Evolutionary conservation across 352 stramenopile species (phyloP).

Genomic region (Phytophthora cactorum): DNA sequence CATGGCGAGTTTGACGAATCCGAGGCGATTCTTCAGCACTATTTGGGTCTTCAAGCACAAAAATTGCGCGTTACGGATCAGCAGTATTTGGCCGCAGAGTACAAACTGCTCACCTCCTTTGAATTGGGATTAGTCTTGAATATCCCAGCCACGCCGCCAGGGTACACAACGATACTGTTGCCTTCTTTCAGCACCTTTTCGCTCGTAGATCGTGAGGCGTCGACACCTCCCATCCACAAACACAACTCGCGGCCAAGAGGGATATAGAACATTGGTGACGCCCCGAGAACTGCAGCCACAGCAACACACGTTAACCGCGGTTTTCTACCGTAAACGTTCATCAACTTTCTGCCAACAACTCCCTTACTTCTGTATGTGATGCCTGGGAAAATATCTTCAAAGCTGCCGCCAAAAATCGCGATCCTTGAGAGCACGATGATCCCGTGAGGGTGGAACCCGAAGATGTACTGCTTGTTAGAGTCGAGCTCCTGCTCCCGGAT

Average conservation of each 20-base stretch:
- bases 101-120: slow-evolving; percentile 38
- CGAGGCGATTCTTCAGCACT: slow-evolving; percentile 49
- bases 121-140: slow-evolving; percentile 53
- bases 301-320: not conserved
- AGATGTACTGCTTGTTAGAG: slow-evolving; percentile 51
- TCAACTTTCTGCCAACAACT: no score
- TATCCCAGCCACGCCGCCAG: slow-evolving; percentile 50
- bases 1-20: slow-evolving; percentile 56
- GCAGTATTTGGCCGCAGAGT: not conserved
- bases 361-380: not conserved
- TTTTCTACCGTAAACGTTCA: not conserved
- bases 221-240: slow-evolving; percentile 58
- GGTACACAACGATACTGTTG: slow-evolving; percentile 37
- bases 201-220: slow-evolving; percentile 45
- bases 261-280: slow-evolving; percentile 69
- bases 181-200: slow-evolving; percentile 49
- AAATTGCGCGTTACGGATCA: not conserved
- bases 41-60: slow-evolving; percentile 33
- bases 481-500: slow-evolving; percentile 50
- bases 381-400: not conserved
- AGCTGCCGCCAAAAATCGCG: slow-evolving; percentile 50
- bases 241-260: slow-evolving; percentile 64
- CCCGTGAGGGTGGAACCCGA: slow-evolving; percentile 59
- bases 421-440: slow-evolving; percentile 63
- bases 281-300: slow-evolving; percentile 45